Evolutionary conservation across 2,329 filamentous ascomycete species (phyloP).

Genomic region (Neobulgaria alba): DNA sequence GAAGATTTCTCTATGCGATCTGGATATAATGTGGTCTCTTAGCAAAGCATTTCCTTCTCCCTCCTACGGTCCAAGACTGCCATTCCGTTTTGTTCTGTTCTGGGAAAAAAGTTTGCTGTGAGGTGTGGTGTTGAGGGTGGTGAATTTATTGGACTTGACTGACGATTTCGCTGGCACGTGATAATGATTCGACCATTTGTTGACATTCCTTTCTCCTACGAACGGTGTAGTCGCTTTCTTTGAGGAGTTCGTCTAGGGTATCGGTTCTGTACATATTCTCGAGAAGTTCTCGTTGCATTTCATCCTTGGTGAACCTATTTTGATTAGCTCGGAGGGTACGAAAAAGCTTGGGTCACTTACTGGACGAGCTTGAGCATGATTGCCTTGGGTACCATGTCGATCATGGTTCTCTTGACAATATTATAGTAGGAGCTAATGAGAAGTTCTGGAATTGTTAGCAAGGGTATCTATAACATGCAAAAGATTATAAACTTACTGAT

Average conservation of each 20-base stretch:
- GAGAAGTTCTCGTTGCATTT: conserved; percentile 95
- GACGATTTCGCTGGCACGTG: conserved; percentile 90
- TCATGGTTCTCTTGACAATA: conserved; percentile 97
- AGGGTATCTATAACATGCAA: neutral
- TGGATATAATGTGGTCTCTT: too few relatives aligned
- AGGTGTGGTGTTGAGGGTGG: too few relatives aligned
- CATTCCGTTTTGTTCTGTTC: too few relatives aligned
- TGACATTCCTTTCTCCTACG: conserved; percentile 95
- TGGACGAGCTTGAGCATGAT: conserved; percentile 96
- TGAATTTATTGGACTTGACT: conserved; percentile 50
- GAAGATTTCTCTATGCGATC: conserved; percentile 13
- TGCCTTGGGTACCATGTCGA: conserved; percentile 99
- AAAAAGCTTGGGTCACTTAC: conserved; percentile 45
- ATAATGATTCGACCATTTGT: conserved; percentile 95
- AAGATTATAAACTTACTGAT: conserved; percentile 61
- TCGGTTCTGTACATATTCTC: conserved; percentile 95
- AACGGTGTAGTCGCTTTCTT: conserved; percentile 96
- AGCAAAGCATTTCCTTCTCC: too few relatives aligned
- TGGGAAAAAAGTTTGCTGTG: too few relatives aligned
- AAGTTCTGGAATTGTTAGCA: conserved; percentile 53
- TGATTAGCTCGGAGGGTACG: conserved; percentile 9
- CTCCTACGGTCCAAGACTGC: too few relatives aligned
- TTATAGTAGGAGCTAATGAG: conserved; percentile 96
- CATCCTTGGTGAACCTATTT: conserved; percentile 80
- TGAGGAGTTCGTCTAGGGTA: conserved; percentile 86